A percentile compares a stretch with the other conserved stretches of the same genome.
These are phyloP conservation scores for Phyllosticta citribraziliensis DNA, from an alignment of 2,329 filamentous ascomycete species.

Conservation along the genomic window DNA sequence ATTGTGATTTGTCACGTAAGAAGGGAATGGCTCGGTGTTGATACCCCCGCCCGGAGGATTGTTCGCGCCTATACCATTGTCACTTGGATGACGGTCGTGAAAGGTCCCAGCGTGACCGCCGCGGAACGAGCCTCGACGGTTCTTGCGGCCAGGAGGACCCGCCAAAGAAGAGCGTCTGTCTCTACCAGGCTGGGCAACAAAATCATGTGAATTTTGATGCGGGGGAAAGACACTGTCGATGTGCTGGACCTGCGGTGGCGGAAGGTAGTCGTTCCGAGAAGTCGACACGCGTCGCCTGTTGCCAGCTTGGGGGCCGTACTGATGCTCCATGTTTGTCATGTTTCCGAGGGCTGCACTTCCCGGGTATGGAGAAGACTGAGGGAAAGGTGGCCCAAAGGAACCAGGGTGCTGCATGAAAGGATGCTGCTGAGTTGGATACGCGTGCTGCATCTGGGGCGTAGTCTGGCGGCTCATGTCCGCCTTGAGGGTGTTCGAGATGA, in stretches of 20 bases:
- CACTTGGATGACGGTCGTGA: neutral
- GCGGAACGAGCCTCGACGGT: constrained; percentile 1
- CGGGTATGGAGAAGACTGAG: neutral
- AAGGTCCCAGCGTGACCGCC: neutral
- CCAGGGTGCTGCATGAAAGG: neutral
- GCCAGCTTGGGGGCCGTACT: neutral
- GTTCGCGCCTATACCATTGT: neutral
- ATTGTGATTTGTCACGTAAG: neutral
- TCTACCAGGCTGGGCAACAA: neutral
- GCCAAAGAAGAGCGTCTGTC: neutral
- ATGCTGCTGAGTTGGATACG: neutral
- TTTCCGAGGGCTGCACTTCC: neutral
- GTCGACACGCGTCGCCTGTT: neutral
- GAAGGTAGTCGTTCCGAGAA: neutral
- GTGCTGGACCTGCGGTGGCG: neutral
- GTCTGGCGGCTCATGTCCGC: neutral
- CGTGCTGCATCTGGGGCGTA: neutral
- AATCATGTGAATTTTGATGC: neutral
- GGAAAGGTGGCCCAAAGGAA: neutral
- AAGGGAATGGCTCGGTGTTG: constrained; percentile 2
- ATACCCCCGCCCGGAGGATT: neutral
- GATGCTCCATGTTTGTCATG: neutral
- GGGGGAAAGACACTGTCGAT: neutral
- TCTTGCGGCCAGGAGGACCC: neutral
- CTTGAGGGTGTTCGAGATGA: neutral